Evolutionary conservation across 179 eudicot genomes (phyloP).

Genomic region (Nepenthes alata): DNA sequence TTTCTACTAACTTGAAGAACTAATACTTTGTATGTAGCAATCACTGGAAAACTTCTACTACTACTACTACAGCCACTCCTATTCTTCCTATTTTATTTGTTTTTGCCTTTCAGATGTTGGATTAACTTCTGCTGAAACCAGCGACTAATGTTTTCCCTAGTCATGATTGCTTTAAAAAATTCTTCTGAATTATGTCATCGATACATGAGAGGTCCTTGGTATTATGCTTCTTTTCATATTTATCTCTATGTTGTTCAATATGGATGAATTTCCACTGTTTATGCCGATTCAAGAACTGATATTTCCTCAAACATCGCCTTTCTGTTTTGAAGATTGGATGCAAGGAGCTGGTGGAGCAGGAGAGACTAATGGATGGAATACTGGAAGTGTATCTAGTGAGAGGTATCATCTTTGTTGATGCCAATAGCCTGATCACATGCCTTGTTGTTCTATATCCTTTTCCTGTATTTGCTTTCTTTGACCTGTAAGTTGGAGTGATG

Average conservation of each 20-base stretch:
- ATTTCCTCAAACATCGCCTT: not conserved
- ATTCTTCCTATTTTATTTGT: not conserved
- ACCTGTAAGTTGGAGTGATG: not conserved
- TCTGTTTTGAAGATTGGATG: constrained; percentile 54
- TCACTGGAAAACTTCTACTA: too few relatives aligned
- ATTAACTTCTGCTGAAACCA: too few relatives aligned
- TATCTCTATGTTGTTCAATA: not conserved
- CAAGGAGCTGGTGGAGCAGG: constrained; percentile 49
- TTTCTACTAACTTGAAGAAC: too few relatives aligned
- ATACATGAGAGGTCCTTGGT: too few relatives aligned
- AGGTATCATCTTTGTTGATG: constrained; percentile 27
- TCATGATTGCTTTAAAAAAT: not conserved
- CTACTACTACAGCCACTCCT: not conserved
- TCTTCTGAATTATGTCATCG: not conserved
- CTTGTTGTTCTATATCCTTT: not conserved
- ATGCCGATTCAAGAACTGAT: not conserved
- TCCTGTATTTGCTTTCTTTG: not conserved
- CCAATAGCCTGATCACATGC: not conserved
- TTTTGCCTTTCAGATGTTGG: not conserved
- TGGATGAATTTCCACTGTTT: not conserved
- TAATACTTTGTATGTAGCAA: too few relatives aligned
- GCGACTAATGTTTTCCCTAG: not conserved
- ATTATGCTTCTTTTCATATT: not conserved
- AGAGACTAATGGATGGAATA: constrained; percentile 43
- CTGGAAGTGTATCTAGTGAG: constrained; percentile 41